Percentiles rank a stretch among this genome's conserved stretches.
These are phyloP conservation scores for Cyberlindnera suaveolens DNA, from an alignment of 805 yeast genomes.

Conservation along the genomic window DNA sequence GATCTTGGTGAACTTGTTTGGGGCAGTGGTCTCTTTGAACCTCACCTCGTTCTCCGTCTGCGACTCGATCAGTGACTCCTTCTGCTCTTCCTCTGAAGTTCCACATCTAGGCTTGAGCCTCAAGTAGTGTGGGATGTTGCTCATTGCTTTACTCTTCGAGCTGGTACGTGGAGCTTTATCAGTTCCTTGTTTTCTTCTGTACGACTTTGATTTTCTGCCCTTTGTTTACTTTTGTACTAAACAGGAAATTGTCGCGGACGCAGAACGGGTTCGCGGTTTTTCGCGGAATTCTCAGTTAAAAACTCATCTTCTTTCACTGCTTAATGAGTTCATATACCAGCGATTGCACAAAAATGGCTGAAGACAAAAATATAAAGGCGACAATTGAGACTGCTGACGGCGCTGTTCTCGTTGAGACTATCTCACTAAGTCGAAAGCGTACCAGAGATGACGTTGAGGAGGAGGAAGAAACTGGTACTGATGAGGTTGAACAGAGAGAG, in stretches of 20 bases:
- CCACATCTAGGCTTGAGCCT: conserved; percentile 31
- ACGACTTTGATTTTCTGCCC: not conserved
- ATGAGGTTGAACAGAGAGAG: conserved; percentile 12
- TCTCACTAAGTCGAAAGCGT: conserved; percentile 19
- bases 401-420: not conserved
- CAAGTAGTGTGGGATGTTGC: conserved; percentile 29
- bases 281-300: not conserved
- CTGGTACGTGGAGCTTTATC: too few relatives aligned
- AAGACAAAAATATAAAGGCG: not conserved
- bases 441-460: conserved; percentile 24
- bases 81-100: conserved; percentile 6
- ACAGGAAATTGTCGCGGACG: conserved; percentile 5
- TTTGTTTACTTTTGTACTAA: conserved; percentile 11
- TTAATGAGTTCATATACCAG: not conserved
- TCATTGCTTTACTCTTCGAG: conserved; percentile 5
- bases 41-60: conserved; percentile 17
- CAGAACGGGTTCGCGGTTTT: not conserved
- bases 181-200: conserved; percentile 2
- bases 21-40: conserved; percentile 21
- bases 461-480: conserved; percentile 10
- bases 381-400: not conserved
- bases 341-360: not conserved
- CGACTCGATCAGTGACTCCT: conserved; percentile 20
- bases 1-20: conserved; percentile 28
- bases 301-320: not conserved